A percentile compares a stretch with the other conserved stretches of the same genome.
Conservation (phyloP, 805 yeast species). For the Zygosaccharomyces bisporus region DNA sequence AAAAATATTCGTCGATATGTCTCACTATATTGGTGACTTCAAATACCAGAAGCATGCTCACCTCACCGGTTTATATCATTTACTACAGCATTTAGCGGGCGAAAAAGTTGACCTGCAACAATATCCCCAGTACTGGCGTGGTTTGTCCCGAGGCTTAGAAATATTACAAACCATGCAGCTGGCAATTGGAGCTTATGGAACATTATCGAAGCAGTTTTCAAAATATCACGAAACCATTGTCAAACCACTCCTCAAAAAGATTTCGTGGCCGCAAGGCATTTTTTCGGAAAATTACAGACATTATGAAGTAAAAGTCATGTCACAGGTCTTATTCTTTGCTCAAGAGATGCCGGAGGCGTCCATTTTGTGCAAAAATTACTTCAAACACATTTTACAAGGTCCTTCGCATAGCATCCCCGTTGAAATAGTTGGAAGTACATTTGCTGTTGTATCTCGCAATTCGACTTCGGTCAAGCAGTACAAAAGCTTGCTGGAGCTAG, state of each 20-base stretch:
- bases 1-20: slow-evolving; percentile 37
- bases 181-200: slow-evolving; percentile 13
- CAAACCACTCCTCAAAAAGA: slow-evolving; percentile 29
- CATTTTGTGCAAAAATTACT: slow-evolving; percentile 39
- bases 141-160: slow-evolving; percentile 30
- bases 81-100: slow-evolving; percentile 23
- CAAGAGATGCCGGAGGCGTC: slow-evolving; percentile 21
- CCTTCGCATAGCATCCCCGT: slow-evolving; percentile 50
- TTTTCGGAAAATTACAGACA: slow-evolving; percentile 21
- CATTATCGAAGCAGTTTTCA: slow-evolving; percentile 6
- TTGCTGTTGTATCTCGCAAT: slow-evolving; percentile 41
- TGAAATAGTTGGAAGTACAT: slow-evolving; percentile 44
- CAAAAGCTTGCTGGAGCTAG: slow-evolving; percentile 54
- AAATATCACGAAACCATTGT: slow-evolving; percentile 10
- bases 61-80: slow-evolving; percentile 28
- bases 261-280: slow-evolving; percentile 37
- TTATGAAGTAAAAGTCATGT: slow-evolving; percentile 39
- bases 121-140: slow-evolving; percentile 21
- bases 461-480: slow-evolving; percentile 46
- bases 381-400: slow-evolving; percentile 51
- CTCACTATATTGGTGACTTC: slow-evolving; percentile 31
- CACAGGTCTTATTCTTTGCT: slow-evolving; percentile 26
- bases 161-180: slow-evolving; percentile 24
- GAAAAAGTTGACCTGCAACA: slow-evolving; percentile 19
- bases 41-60: slow-evolving; percentile 27